Evolutionary conservation across 192 early-diverging fungal genomes (phyloP).

Genomic region (Umbelopsis isabellina): DNA sequence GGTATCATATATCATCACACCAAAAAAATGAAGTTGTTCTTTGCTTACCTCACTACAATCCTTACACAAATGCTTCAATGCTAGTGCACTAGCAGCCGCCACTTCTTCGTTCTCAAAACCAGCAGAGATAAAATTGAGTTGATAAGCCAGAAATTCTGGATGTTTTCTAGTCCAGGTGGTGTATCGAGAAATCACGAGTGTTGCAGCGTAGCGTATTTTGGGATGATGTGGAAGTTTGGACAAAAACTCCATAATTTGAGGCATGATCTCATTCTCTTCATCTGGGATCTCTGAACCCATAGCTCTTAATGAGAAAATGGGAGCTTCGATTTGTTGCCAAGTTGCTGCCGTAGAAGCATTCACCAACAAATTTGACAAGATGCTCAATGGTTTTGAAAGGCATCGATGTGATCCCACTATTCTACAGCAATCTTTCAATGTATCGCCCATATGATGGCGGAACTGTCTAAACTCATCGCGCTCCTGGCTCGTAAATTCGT

Average conservation of each 20-base stretch:
- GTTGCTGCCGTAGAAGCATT: slow-evolving; percentile 40
- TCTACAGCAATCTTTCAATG: slow-evolving; percentile 91
- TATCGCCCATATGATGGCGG: slow-evolving; percentile 95
- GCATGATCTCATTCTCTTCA: slow-evolving; percentile 77
- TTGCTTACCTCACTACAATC: slow-evolving; percentile 82
- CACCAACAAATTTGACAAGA: slow-evolving; percentile 50
- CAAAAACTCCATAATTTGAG: slow-evolving; percentile 90
- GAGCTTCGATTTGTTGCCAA: slow-evolving; percentile 97
- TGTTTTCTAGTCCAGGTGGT: slow-evolving; percentile 90
- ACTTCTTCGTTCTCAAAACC: slow-evolving; percentile 90
- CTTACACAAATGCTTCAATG: slow-evolving; percentile 88
- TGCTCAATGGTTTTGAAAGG: slow-evolving; percentile 63
- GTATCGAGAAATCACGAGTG: slow-evolving; percentile 95
- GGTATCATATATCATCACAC: neutral
- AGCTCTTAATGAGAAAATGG: slow-evolving; percentile 89
- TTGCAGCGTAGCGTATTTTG: slow-evolving; percentile 94
- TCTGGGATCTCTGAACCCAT: slow-evolving; percentile 86
- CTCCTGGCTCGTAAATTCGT: slow-evolving; percentile 77
- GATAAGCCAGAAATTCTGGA: slow-evolving; percentile 89
- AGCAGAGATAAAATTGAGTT: slow-evolving; percentile 87
- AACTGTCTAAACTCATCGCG: slow-evolving; percentile 98
- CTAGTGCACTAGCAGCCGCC: slow-evolving; percentile 81
- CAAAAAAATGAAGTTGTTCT: neutral
- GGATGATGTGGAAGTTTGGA: slow-evolving; percentile 87
- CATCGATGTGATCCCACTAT: slow-evolving; percentile 80